phyloP scores from a whole-genome alignment of 345 rosid species.

The Jatropha curcas region DNA sequence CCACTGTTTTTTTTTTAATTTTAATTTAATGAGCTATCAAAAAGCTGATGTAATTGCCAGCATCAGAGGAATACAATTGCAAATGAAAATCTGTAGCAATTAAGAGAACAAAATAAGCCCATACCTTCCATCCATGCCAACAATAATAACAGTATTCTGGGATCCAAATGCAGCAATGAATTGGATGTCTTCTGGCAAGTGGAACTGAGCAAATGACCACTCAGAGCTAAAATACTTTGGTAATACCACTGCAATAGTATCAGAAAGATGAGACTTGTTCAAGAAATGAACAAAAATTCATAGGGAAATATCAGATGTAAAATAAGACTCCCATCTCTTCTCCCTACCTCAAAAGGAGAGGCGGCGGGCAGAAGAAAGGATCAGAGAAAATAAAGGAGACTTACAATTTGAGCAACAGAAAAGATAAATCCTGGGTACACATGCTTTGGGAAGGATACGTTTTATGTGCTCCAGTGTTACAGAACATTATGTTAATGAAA shows the following conservation, averaged over 20 bases:
- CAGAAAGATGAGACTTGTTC: slow-evolving; percentile 1
- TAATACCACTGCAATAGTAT: slow-evolving; percentile 58
- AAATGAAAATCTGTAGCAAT: neutral
- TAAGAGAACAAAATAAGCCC: slow-evolving; percentile 3
- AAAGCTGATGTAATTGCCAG: neutral
- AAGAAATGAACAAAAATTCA: neutral
- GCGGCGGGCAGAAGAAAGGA: neutral
- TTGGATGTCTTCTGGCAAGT: slow-evolving; percentile 66
- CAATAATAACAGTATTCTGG: slow-evolving; percentile 63
- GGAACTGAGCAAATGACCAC: slow-evolving; percentile 95
- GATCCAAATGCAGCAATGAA: slow-evolving; percentile 85
- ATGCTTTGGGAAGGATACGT: no score
- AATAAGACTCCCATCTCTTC: neutral
- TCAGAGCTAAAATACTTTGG: slow-evolving; percentile 97
- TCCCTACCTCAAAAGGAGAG: neutral
- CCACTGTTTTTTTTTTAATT: neutral
- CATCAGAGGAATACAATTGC: neutral
- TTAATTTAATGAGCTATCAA: neutral
- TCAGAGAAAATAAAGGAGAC: neutral
- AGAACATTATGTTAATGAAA: neutral
- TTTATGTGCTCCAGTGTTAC: neutral
- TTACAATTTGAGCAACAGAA: neutral
- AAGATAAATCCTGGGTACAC: neutral
- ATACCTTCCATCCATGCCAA: slow-evolving; percentile 91
- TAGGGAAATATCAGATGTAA: neutral